These are phyloP conservation scores for Pseudocercospora fijiensis DNA, from an alignment of 2,329 filamentous ascomycete genomes.

Conservation along the genomic window DNA sequence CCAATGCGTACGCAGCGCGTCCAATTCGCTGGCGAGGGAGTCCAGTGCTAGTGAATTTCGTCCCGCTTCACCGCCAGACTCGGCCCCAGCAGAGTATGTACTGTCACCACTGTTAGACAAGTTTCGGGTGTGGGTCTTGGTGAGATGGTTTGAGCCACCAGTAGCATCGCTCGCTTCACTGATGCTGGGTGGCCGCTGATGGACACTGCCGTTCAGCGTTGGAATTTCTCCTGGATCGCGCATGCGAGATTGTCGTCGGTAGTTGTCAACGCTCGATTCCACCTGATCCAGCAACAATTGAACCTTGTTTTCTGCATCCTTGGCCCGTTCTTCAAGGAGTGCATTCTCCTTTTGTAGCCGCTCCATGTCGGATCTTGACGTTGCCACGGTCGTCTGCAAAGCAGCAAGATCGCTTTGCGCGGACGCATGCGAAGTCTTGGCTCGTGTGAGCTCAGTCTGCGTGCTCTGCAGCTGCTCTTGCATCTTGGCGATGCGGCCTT, in stretches of 20 bases:
- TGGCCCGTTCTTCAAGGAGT: slow-evolving; percentile 76
- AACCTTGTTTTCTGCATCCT: slow-evolving; percentile 90
- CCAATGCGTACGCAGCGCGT: slow-evolving; percentile 88
- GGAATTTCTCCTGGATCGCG: slow-evolving; percentile 32
- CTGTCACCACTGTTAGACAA: slow-evolving; percentile 60
- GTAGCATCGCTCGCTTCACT: slow-evolving; percentile 43
- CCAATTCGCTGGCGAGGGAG: slow-evolving; percentile 86
- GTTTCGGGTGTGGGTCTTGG: slow-evolving; percentile 51
- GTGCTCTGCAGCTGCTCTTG: slow-evolving; percentile 67
- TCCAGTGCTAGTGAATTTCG: slow-evolving; percentile 60
- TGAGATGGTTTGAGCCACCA: slow-evolving; percentile 35
- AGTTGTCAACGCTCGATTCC: slow-evolving; percentile 88
- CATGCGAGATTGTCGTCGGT: slow-evolving; percentile 70
- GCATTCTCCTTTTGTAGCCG: slow-evolving; percentile 79
- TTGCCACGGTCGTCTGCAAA: slow-evolving; percentile 42
- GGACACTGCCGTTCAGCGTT: slow-evolving; percentile 32
- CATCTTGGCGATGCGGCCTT: slow-evolving; percentile 67
- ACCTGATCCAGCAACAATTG: slow-evolving; percentile 91
- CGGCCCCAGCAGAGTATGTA: slow-evolving; percentile 45
- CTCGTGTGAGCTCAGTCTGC: slow-evolving; percentile 67
- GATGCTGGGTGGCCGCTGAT: slow-evolving; percentile 51
- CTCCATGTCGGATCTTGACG: slow-evolving; percentile 68
- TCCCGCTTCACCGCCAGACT: slow-evolving; percentile 24
- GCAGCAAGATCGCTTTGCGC: slow-evolving; percentile 53
- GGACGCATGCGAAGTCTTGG: slow-evolving; percentile 52